Percentiles rank a stretch among this genome's conserved stretches.
These are phyloP conservation scores for Globisporangium sylvaticum DNA, from an alignment of 352 stramenopile genomes.

Conservation along the genomic window DNA sequence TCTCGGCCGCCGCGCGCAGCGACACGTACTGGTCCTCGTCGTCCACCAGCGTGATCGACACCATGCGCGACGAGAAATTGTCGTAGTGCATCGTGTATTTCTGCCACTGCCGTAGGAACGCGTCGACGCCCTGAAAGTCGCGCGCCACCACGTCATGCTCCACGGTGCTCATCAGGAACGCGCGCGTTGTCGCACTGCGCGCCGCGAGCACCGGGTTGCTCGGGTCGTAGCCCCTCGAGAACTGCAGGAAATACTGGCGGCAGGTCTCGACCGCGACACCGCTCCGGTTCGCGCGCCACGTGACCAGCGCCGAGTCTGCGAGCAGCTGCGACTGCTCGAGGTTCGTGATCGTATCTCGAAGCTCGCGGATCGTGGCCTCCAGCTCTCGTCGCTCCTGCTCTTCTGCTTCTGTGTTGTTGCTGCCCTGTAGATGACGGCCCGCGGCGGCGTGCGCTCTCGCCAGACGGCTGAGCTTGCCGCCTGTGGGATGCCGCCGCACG, in stretches of 20 bases:
- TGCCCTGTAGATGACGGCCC: background rate
- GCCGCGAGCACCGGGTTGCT: slow-evolving; percentile 6
- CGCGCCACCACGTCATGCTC: slow-evolving; percentile 36
- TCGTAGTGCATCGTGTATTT: slow-evolving; percentile 55
- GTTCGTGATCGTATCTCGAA: slow-evolving; percentile 33
- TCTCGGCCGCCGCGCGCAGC: slow-evolving; percentile 30
- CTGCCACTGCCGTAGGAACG: slow-evolving; percentile 51
- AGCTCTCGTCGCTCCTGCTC: slow-evolving; percentile 15
- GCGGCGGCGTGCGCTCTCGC: background rate
- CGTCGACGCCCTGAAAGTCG: slow-evolving; percentile 40
- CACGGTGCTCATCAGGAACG: slow-evolving; percentile 35
- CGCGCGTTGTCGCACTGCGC: slow-evolving; percentile 2
- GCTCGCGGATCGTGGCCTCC: slow-evolving; percentile 17
- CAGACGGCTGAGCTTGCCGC: background rate
- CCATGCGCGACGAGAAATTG: slow-evolving; percentile 25
- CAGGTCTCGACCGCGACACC: slow-evolving; percentile 35
- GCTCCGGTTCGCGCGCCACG: slow-evolving; percentile 40
- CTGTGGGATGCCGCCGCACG: slow-evolving; percentile 13
- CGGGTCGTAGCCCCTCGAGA: slow-evolving; percentile 37
- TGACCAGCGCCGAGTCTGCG: slow-evolving; percentile 29
- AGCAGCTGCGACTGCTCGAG: slow-evolving; percentile 37
- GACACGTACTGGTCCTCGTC: slow-evolving; percentile 34
- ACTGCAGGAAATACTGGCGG: slow-evolving; percentile 44
- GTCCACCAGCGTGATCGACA: slow-evolving; percentile 26
- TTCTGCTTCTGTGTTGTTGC: background rate